phyloP scores from a whole-genome alignment of 345 rosid species.

The Aegle marmelos region DNA sequence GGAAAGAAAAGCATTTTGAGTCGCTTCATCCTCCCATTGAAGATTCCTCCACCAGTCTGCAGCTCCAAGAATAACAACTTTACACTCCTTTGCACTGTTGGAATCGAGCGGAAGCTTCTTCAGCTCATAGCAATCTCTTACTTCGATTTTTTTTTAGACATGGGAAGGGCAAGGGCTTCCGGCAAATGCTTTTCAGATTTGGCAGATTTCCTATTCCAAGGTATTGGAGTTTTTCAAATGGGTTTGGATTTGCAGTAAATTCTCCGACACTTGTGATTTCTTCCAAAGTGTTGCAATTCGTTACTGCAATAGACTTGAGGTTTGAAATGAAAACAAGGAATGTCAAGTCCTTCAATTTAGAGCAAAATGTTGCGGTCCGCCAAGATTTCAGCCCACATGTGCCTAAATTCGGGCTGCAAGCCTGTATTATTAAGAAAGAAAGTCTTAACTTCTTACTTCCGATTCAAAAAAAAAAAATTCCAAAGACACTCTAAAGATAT shows the following conservation, averaged over 20 bases:
- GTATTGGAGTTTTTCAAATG: constrained; percentile 2
- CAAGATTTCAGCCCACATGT: too few species aligned
- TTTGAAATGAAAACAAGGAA: too few species aligned
- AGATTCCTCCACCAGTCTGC: neutral
- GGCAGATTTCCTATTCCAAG: constrained; percentile 4
- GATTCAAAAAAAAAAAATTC: too few species aligned
- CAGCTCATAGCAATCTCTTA: neutral
- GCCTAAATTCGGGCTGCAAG: too few species aligned
- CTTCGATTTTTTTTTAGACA: neutral
- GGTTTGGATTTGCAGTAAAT: neutral
- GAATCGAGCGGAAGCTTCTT: neutral
- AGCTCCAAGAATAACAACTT: neutral
- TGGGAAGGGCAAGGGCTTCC: neutral
- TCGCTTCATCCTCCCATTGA: neutral
- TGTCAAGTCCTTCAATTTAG: too few species aligned
- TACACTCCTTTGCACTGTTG: neutral
- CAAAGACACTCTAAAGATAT: too few species aligned
- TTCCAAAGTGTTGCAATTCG: neutral
- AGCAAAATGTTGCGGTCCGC: too few species aligned
- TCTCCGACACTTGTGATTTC: too few species aligned
- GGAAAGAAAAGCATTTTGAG: neutral
- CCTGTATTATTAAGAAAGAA: too few species aligned
- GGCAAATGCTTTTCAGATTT: constrained; percentile 10
- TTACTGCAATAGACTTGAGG: neutral
- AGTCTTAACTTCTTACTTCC: too few species aligned